phyloP scores from a whole-genome alignment of 345 rosid species.

The Eucalyptus curtisii region DNA sequence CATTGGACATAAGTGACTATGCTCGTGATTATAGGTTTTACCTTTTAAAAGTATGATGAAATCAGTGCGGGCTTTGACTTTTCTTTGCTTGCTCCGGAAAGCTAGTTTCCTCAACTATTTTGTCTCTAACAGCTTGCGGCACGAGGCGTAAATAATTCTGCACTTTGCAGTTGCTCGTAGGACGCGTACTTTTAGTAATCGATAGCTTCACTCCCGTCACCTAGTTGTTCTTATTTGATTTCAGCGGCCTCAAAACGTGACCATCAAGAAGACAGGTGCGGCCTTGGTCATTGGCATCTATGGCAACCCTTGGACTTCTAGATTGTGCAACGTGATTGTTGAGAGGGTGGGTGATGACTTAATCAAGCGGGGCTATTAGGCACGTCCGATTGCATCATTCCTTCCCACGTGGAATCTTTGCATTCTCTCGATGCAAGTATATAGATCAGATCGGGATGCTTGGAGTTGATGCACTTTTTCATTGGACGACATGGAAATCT shows the following conservation, averaged over 20 bases:
- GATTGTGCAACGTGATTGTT: background rate
- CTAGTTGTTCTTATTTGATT: background rate
- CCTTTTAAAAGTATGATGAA: background rate
- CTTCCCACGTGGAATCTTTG: background rate
- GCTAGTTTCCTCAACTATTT: background rate
- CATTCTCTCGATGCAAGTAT: background rate
- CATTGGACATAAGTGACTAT: background rate
- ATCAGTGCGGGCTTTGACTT: background rate
- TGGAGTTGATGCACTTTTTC: background rate
- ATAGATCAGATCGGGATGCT: background rate
- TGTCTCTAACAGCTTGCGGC: background rate
- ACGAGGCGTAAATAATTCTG: background rate
- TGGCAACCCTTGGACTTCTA: accelerated
- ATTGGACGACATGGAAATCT: background rate
- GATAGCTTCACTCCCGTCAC: background rate
- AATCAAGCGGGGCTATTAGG: background rate
- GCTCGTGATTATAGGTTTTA: background rate
- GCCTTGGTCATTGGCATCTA: background rate
- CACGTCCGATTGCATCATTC: background rate
- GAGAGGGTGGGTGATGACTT: background rate
- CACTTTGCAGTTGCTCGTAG: background rate
- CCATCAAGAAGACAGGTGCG: background rate
- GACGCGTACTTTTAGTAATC: background rate
- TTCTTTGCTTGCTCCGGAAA: background rate
- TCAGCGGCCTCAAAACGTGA: background rate